A percentile compares a stretch with the other conserved stretches of the same genome.
Conservation (phyloP, 2,329 filamentous ascomycete species). For the Moelleriella libera region DNA sequence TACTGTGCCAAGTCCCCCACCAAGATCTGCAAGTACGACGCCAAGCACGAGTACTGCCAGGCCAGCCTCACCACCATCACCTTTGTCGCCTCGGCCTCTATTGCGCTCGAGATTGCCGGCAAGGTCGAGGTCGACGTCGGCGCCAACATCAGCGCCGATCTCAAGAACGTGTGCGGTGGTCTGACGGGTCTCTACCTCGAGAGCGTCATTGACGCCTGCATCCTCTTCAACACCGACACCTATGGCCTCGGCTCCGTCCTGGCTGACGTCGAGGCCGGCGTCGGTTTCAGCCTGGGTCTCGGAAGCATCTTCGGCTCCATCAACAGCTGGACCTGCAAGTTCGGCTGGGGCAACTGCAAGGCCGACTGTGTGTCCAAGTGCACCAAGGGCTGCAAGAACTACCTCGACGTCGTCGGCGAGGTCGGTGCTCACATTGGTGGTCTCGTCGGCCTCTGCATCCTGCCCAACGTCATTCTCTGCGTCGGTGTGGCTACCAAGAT, state of each 20-base stretch:
- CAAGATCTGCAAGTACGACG: constrained; percentile 19
- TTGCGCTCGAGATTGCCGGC: constrained; percentile 12
- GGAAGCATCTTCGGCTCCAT: constrained; percentile 11
- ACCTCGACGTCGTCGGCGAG: constrained; percentile 15
- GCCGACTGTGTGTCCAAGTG: constrained; percentile 24
- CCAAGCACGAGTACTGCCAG: constrained; percentile 20
- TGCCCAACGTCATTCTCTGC: constrained; percentile 15
- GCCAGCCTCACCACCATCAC: constrained; percentile 16
- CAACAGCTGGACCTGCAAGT: constrained; percentile 12
- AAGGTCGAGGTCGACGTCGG: constrained; percentile 9
- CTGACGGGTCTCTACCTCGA: constrained; percentile 19
- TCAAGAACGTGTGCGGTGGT: constrained; percentile 17
- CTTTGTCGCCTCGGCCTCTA: constrained; percentile 17
- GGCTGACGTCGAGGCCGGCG: constrained; percentile 10
- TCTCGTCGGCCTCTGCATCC: constrained; percentile 17
- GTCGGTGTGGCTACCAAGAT: constrained; percentile 12
- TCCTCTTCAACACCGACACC: constrained; percentile 22
- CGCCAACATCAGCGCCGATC: constrained; percentile 12
- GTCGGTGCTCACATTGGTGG: constrained; percentile 12
- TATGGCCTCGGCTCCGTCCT: constrained; percentile 19
- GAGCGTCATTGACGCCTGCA: constrained; percentile 14
- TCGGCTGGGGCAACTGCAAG: constrained; percentile 18
- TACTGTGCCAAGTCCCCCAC: constrained; percentile 21
- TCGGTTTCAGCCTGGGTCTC: constrained; percentile 12
- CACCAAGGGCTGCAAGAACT: constrained; percentile 23